Percentiles rank a stretch among this genome's conserved stretches.
Evolutionary conservation across 2,329 filamentous ascomycete genomes (phyloP).

Genomic region (Aspergillus tanneri): DNA sequence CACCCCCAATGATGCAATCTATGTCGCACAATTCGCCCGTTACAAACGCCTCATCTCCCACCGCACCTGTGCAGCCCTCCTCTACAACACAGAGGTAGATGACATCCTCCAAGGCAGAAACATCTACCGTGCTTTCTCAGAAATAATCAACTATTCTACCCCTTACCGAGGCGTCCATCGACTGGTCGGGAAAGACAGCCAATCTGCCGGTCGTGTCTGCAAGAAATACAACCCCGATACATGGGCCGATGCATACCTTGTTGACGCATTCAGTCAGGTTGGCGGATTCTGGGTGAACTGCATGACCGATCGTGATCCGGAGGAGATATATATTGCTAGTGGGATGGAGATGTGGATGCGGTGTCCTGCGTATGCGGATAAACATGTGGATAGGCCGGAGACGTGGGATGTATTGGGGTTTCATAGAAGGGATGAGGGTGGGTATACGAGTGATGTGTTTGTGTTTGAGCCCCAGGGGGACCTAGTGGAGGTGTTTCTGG

Average conservation of each 20-base stretch:
- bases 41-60: constrained; percentile 18
- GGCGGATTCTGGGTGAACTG: constrained; percentile 42
- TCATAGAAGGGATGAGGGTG: constrained; percentile 24
- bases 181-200: constrained; percentile 20
- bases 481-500: constrained; percentile 33
- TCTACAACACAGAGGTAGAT: constrained; percentile 20
- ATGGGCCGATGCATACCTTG: constrained; percentile 28
- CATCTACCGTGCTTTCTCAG: constrained; percentile 19
- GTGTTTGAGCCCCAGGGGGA: constrained; percentile 30
- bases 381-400: constrained; percentile 6
- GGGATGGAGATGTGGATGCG: constrained; percentile 33
- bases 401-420: constrained; percentile 30
- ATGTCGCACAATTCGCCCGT: constrained; percentile 15
- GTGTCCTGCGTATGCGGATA: constrained; percentile 20
- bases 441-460: constrained; percentile 34
- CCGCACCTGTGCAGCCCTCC: constrained; percentile 15
- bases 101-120: constrained; percentile 25
- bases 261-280: constrained; percentile 36
- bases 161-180: constrained; percentile 18
- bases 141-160: constrained; percentile 21
- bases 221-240: constrained; percentile 18
- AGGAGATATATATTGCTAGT: constrained; percentile 34
- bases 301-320: constrained; percentile 27
- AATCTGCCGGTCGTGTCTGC: constrained; percentile 26
- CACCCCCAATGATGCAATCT: neutral